Evolutionary conservation across 2,329 filamentous ascomycete species (phyloP).

Genomic region (Cordyceps fumosorosea): DNA sequence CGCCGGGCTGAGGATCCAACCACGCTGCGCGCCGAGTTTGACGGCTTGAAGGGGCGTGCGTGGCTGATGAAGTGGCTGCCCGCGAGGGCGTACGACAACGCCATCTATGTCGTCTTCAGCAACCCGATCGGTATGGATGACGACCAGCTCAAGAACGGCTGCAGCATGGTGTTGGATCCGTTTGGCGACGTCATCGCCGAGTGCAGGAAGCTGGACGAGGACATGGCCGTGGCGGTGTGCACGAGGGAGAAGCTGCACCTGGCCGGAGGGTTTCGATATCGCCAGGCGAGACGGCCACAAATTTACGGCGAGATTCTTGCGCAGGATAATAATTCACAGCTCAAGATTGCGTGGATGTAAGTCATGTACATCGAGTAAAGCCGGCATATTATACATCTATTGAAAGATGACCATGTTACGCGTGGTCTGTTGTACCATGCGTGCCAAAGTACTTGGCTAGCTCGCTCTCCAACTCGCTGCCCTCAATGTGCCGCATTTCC

Average conservation of each 20-base stretch:
- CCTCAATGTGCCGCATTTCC: conserved; percentile 22
- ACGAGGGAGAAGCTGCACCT: conserved; percentile 16
- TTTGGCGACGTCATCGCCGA: conserved; percentile 17
- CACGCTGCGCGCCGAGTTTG: conserved; percentile 16
- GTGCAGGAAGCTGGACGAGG: conserved; percentile 15
- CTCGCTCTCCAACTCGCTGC: conserved; percentile 21
- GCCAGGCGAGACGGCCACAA: conserved; percentile 14
- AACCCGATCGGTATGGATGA: conserved; percentile 18
- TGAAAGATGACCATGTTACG: background rate
- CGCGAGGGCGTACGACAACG: conserved; percentile 16
- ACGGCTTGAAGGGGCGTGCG: conserved; percentile 16
- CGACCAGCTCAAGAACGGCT: conserved; percentile 18
- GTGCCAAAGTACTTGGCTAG: conserved; percentile 24
- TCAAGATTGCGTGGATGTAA: conserved; percentile 17
- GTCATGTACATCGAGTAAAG: background rate
- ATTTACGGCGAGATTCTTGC: conserved; percentile 15
- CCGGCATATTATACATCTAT: background rate
- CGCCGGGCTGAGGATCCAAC: conserved; percentile 13
- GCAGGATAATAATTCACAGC: conserved; percentile 10
- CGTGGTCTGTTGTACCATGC: background rate
- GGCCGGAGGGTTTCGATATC: conserved; percentile 15
- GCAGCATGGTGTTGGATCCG: conserved; percentile 17
- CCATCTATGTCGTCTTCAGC: conserved; percentile 17
- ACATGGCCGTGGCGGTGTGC: conserved; percentile 16
- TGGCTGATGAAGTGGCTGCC: conserved; percentile 19